Evolutionary conservation across 305 asterid genomes (phyloP).

Genomic region (Lippia alba): DNA sequence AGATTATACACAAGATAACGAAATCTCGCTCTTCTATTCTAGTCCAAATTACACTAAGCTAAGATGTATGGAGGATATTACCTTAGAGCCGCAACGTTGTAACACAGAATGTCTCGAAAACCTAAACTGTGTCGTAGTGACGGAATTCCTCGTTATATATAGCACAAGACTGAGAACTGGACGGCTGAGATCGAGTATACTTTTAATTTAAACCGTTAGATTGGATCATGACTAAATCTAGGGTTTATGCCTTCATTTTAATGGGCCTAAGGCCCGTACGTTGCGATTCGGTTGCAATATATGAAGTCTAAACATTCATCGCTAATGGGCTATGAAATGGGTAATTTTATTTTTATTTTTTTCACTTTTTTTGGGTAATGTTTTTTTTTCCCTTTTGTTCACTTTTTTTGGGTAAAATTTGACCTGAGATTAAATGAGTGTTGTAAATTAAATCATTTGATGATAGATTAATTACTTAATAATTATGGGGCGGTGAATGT

Average conservation of each 20-base stretch:
- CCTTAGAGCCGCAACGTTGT: slow-evolving; percentile 37
- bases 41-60: neutral
- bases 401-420: too few species aligned
- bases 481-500: too few species aligned
- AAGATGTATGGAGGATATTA: slow-evolving; percentile 30
- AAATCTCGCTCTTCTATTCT: neutral
- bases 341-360: too few species aligned
- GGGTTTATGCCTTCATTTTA: slow-evolving; percentile 29
- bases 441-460: too few species aligned
- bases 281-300: neutral
- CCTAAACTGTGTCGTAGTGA: neutral
- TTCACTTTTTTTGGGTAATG: too few species aligned
- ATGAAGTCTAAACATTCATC: neutral
- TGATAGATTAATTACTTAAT: too few species aligned
- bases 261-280: slow-evolving; percentile 30
- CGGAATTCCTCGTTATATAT: slow-evolving; percentile 7
- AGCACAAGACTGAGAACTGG: neutral
- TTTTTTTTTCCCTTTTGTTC: too few species aligned
- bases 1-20: neutral
- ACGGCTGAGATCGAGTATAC: slow-evolving; percentile 33
- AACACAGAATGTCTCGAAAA: neutral
- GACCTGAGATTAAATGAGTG: too few species aligned
- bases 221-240: slow-evolving; percentile 16
- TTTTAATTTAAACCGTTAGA: slow-evolving; percentile 23
- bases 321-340: too few species aligned